A percentile compares a stretch with the other conserved stretches of the same genome.
Evolutionary conservation across 495 filamentous ascomycete genomes (phyloP).

Genomic region (Aspergillus ellipticus): DNA sequence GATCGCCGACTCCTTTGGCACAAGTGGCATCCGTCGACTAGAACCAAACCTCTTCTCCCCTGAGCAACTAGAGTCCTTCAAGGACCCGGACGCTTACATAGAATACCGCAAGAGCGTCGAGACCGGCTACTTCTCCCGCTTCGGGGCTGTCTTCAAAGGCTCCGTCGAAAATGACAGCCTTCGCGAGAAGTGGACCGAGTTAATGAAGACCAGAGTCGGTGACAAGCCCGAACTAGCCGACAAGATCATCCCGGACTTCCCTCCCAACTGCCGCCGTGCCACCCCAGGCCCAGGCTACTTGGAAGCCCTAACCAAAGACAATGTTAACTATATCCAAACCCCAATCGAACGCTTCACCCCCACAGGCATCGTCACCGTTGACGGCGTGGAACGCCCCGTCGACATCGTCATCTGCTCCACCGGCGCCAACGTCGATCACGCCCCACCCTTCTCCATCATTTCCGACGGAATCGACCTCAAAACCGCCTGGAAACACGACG

Average conservation of each 20-base stretch:
- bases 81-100: constrained; percentile 46
- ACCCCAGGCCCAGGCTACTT: constrained; percentile 72
- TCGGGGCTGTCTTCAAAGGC: constrained; percentile 52
- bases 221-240: constrained; percentile 53
- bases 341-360: constrained; percentile 55
- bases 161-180: constrained; percentile 46
- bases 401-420: constrained; percentile 68
- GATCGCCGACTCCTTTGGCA: constrained; percentile 57
- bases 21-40: constrained; percentile 34
- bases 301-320: constrained; percentile 60
- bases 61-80: constrained; percentile 46
- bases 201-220: constrained; percentile 49
- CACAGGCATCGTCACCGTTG: constrained; percentile 52
- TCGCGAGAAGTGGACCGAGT: constrained; percentile 47
- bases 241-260: constrained; percentile 60
- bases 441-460: constrained; percentile 56
- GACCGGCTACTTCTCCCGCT: constrained; percentile 54
- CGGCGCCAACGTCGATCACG: constrained; percentile 57
- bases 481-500: constrained; percentile 46
- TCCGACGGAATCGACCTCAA: constrained; percentile 48
- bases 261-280: constrained; percentile 63
- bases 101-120: constrained; percentile 50
- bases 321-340: constrained; percentile 57
- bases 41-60: constrained; percentile 48
- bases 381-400: constrained; percentile 47